Percentiles rank a stretch among this genome's conserved stretches.
phyloP scores from a whole-genome alignment of 1,284 basidiomycete genomes.

The Pterula multifida region DNA sequence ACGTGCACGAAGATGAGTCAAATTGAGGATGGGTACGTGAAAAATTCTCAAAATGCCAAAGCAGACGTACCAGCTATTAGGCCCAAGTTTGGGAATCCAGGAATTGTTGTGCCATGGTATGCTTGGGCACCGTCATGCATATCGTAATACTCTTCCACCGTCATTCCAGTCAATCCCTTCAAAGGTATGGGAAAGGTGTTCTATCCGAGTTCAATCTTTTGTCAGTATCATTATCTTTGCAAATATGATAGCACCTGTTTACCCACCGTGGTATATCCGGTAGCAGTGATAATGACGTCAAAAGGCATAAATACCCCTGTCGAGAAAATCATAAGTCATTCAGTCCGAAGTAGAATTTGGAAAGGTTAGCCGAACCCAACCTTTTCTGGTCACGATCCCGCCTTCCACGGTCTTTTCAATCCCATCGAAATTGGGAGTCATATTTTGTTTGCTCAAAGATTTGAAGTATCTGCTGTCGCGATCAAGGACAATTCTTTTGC shows the following conservation, averaged over 20 bases:
- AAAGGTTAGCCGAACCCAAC: not conserved
- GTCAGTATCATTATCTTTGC: not conserved
- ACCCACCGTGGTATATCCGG: conserved; percentile 33
- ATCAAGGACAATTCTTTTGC: conserved; percentile 45
- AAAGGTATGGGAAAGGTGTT: not conserved
- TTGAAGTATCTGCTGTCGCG: conserved; percentile 31
- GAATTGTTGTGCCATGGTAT: conserved; percentile 26
- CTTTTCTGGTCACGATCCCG: conserved; percentile 20
- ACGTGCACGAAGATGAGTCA: not conserved
- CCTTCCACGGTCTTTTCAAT: conserved; percentile 30
- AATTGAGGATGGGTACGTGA: no score
- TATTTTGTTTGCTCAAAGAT: conserved; percentile 37
- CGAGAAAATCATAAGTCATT: conserved; percentile 22
- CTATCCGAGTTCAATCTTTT: not conserved
- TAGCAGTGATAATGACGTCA: conserved; percentile 39
- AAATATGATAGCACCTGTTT: not conserved
- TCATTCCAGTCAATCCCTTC: conserved; percentile 3
- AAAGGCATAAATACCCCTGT: conserved; percentile 34
- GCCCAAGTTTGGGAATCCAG: conserved; percentile 32
- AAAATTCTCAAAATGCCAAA: no score
- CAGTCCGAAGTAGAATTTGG: no score
- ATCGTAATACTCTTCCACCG: conserved; percentile 23
- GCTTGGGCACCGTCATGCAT: conserved; percentile 25
- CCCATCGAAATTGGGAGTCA: conserved; percentile 31
- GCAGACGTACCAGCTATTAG: conserved; percentile 22